Base-by-base conservation (phyloP, 2,329 filamentous ascomycete genomes). In the Zasmidium angulare region DNA sequence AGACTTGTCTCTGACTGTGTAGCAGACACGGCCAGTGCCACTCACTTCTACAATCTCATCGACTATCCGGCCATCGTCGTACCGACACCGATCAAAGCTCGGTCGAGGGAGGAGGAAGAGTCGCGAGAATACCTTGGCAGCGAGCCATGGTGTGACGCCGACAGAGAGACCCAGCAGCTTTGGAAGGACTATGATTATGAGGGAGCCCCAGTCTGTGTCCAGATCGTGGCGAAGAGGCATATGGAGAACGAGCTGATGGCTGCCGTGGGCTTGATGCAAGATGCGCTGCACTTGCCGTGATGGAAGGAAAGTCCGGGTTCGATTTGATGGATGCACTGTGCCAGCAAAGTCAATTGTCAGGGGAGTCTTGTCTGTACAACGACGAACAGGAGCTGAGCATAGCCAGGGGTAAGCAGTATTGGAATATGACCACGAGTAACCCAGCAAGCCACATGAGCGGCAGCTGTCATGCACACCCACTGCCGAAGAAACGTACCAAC, bases 191-290 rank as follows among this genome's bases (percentile, higher is more conserved):
- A 49, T 19, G 46, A 50, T 23, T 50, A 51, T 43, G 23, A 17
- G 21, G 56, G 56, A 6, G 56, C 56, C 17, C 56, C 56, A 14
- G 50, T 54, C 2, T 21, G 20, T 40, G 47, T 58, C 19, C 50
- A 58, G 36, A 26, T 58, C 31, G 43, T 58, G 2, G 50, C 50
- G 20, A 58, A 58, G 43, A 47, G 50, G 23, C 40, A 47, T 12
- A 53, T 53, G 50, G 56, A 58, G 46, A 58, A 54, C 53, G 56
- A 58, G 56, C 46, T 58, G 10, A 21, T 58, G 14, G 56, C 46
- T 14, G 56, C 56, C 11, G 56, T 58, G 9, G 56, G 56, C 3
- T 31, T 49, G 50, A 58, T 58, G 10, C 24, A 54, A 23, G 23
- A 53, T n/a, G 56, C 50, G 10, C 26, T 58, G 22, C 40, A 50